phyloP scores from a whole-genome alignment of 164 flowering plant genomes.

The Vitis labrusca region DNA sequence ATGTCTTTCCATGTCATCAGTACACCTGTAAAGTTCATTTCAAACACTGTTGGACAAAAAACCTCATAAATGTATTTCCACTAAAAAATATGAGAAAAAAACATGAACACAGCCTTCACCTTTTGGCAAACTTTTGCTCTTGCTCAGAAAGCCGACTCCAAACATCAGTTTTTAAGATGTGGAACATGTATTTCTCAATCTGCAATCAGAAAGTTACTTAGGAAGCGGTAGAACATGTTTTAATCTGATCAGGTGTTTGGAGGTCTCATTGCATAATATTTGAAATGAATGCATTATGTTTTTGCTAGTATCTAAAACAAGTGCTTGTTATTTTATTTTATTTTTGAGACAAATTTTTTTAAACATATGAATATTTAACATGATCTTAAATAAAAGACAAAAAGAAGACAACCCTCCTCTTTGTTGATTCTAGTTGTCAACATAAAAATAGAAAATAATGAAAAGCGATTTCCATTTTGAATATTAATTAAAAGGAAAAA shows the following conservation, averaged over 20 bases:
- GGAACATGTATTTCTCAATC: conserved; percentile 79
- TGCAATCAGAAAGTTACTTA: conserved; percentile 26
- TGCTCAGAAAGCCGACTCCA: conserved; percentile 66
- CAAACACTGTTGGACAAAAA: background rate
- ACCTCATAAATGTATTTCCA: background rate
- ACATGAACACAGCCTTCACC: conserved; percentile 31
- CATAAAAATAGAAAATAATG: too few species aligned
- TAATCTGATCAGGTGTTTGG: background rate
- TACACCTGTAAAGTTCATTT: conserved; percentile 49
- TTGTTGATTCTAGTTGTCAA: too few species aligned
- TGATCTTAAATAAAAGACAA: too few species aligned
- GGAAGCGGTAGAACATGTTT: background rate
- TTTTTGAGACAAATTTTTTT: background rate
- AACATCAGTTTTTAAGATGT: conserved; percentile 55
- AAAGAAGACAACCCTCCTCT: too few species aligned
- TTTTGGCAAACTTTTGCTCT: conserved; percentile 64
- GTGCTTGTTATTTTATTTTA: background rate
- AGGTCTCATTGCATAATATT: background rate
- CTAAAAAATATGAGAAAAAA: background rate
- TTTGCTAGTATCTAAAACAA: background rate
- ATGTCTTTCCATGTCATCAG: conserved; percentile 58
- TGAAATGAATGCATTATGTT: background rate
- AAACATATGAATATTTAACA: too few species aligned
- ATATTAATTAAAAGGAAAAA: too few species aligned
- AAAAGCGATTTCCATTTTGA: too few species aligned